Conservation (phyloP, 140 eudicot species). For the Stevia rebaudiana region DNA sequence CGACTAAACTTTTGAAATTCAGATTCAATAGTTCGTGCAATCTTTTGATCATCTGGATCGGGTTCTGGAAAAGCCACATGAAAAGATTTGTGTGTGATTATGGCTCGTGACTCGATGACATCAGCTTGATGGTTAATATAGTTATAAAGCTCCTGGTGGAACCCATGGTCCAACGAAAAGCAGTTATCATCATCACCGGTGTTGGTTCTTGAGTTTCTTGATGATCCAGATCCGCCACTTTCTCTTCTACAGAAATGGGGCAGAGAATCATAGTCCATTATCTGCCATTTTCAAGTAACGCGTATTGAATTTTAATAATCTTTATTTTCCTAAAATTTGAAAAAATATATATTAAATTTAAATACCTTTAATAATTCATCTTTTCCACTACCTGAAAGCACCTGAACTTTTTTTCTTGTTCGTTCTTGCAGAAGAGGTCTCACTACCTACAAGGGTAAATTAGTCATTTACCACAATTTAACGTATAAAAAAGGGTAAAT, state of each 20-base stretch:
- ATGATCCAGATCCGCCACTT: constrained; percentile 95
- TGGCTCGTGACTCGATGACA: constrained; percentile 32
- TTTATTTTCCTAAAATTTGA: too few species aligned
- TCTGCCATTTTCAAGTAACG: constrained; percentile 52
- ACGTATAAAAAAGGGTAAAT: too few species aligned
- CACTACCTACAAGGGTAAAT: too few species aligned
- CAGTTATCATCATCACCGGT: constrained; percentile 58
- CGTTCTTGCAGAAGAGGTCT: constrained; percentile 91
- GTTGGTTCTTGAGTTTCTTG: constrained; percentile 42
- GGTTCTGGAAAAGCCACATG: constrained; percentile 77
- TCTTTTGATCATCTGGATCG: constrained; percentile 55
- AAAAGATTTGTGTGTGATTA: constrained; percentile 55
- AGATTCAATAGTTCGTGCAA: constrained; percentile 66
- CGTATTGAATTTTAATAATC: too few species aligned
- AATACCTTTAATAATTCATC: constrained; percentile 82
- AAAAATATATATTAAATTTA: constrained; percentile 6
- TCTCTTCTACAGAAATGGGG: constrained; percentile 94
- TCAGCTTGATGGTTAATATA: constrained; percentile 63
- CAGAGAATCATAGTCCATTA: constrained; percentile 88
- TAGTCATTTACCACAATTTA: too few species aligned
- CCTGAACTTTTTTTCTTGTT: constrained; percentile 90
- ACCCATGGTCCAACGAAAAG: constrained; percentile 69
- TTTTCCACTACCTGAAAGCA: constrained; percentile 76
- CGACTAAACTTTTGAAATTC: constrained; percentile 58
- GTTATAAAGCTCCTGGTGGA: constrained; percentile 72